A percentile compares a stretch with the other conserved stretches of the same genome.
These are phyloP conservation scores for Panellus pusillus DNA, from an alignment of 768 basidiomycete species.

Conservation along the genomic window DNA sequence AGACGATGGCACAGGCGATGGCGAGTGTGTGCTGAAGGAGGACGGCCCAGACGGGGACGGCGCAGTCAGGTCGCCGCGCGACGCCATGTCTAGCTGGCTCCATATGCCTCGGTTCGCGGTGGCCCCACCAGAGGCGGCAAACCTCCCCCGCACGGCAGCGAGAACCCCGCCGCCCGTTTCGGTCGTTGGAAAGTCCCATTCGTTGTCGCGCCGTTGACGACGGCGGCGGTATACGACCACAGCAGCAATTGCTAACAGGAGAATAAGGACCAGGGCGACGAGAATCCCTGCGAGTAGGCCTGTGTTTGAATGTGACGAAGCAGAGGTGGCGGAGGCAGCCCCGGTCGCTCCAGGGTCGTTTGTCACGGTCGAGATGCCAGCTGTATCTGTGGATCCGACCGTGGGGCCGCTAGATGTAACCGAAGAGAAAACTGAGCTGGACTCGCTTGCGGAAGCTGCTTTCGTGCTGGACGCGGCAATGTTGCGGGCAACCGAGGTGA, in stretches of 20 bases:
- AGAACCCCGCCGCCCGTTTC: not conserved
- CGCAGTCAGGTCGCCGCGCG: slow-evolving; percentile 12
- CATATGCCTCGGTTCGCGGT: slow-evolving; percentile 8
- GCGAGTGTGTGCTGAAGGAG: not conserved
- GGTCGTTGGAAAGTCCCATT: not conserved
- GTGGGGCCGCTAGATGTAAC: too few relatives aligned
- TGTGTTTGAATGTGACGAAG: too few relatives aligned
- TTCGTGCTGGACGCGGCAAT: too few relatives aligned
- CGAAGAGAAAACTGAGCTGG: too few relatives aligned
- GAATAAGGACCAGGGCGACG: not conserved
- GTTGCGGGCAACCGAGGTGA: too few relatives aligned
- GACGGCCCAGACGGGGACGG: not conserved
- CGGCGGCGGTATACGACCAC: not conserved
- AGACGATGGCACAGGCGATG: not conserved
- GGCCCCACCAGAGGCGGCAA: not conserved
- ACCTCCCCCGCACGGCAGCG: not conserved
- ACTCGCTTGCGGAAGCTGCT: too few relatives aligned
- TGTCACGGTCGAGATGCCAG: too few relatives aligned
- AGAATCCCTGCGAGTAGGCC: too few relatives aligned
- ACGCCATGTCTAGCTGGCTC: slow-evolving; percentile 19
- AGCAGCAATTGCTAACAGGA: not conserved
- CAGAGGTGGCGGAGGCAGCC: too few relatives aligned
- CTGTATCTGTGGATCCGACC: too few relatives aligned
- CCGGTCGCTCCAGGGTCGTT: too few relatives aligned
- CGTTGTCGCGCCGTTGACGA: not conserved